Percentiles rank a stretch among this genome's conserved stretches.
Conservation (phyloP, 1,284 basidiomycete species). For the Cerioporus squamosus region DNA sequence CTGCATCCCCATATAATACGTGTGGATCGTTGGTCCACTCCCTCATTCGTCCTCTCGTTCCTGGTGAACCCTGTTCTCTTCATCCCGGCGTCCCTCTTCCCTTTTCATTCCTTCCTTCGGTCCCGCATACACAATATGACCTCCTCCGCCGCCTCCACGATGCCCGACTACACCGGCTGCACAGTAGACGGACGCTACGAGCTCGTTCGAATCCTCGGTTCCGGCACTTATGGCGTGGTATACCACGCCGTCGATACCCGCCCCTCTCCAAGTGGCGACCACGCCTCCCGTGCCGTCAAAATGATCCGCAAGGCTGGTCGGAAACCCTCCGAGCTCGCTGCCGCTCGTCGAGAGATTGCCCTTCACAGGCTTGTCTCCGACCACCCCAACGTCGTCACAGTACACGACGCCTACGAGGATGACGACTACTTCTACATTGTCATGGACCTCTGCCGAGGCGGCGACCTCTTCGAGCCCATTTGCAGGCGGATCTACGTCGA, state of each 20-base stretch:
- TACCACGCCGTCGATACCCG: conserved; percentile 45
- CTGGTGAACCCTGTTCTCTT: conserved; percentile 7
- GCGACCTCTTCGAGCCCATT: conserved; percentile 67
- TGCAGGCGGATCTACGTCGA: conserved; percentile 50
- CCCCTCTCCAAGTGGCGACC: conserved; percentile 60
- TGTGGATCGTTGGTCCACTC: conserved; percentile 1
- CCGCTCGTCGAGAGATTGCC: conserved; percentile 27
- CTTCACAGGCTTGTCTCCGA: conserved; percentile 56
- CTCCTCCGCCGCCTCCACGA: conserved; percentile 9
- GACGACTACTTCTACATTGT: conserved; percentile 58
- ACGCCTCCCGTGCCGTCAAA: conserved; percentile 6
- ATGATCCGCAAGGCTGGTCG: conserved; percentile 31
- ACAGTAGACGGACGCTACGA: conserved; percentile 42
- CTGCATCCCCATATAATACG: conserved; percentile 2
- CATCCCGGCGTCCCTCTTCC: neutral
- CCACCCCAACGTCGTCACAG: conserved; percentile 59
- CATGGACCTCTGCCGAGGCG: conserved; percentile 63
- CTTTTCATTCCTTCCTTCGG: neutral
- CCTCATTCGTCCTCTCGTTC: conserved; percentile 7
- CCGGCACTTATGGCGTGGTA: conserved; percentile 12
- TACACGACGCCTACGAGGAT: conserved; percentile 59
- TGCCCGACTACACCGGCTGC: conserved; percentile 27
- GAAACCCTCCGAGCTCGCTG: conserved; percentile 6
- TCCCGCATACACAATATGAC: conserved; percentile 1
- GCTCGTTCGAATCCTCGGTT: conserved; percentile 33